These are phyloP conservation scores for Podaxis sp. DNA, from an alignment of 768 basidiomycete genomes.

Conservation along the genomic window DNA sequence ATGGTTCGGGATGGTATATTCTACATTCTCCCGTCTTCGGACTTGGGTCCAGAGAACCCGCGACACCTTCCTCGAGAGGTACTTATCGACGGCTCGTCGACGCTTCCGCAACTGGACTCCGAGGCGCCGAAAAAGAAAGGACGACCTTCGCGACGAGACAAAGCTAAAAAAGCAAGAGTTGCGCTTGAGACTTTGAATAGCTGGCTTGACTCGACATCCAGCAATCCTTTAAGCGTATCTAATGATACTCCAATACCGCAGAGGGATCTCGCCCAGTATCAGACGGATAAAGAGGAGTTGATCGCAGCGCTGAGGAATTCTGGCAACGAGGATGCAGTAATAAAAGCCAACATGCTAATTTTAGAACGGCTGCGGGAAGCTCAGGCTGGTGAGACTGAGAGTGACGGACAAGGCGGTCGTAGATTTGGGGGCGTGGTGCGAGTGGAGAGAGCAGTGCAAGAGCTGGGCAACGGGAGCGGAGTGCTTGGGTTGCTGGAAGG, in stretches of 20 bases:
- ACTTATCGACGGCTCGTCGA: conserved; percentile 43
- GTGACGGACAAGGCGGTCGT: conserved; percentile 20
- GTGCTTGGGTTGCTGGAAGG: conserved; percentile 46
- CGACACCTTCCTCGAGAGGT: conserved; percentile 66
- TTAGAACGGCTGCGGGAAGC: conserved; percentile 49
- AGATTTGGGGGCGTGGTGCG: conserved; percentile 34
- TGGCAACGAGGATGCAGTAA: conserved; percentile 30
- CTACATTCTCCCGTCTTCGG: conserved; percentile 53
- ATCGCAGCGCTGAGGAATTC: conserved; percentile 20
- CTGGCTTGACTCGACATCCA: conserved; percentile 29
- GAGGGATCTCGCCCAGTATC: conserved; percentile 30
- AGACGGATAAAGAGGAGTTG: conserved; percentile 35
- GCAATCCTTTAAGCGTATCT: neutral
- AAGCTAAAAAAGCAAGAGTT: conserved; percentile 46
- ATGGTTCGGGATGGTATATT: conserved; percentile 50
- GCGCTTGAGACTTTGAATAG: conserved; percentile 44
- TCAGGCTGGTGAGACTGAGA: conserved; percentile 37
- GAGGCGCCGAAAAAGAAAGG: conserved; percentile 49
- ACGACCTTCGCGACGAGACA: conserved; percentile 60
- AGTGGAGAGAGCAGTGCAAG: conserved; percentile 42
- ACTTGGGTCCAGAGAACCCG: conserved; percentile 50
- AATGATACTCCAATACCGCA: neutral
- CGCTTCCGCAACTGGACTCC: conserved; percentile 18
- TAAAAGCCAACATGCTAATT: conserved; percentile 44
- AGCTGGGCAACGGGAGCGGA: conserved; percentile 27